Evolutionary conservation across 306 rosid genomes (phyloP).

Genomic region (Medicago lupulina): DNA sequence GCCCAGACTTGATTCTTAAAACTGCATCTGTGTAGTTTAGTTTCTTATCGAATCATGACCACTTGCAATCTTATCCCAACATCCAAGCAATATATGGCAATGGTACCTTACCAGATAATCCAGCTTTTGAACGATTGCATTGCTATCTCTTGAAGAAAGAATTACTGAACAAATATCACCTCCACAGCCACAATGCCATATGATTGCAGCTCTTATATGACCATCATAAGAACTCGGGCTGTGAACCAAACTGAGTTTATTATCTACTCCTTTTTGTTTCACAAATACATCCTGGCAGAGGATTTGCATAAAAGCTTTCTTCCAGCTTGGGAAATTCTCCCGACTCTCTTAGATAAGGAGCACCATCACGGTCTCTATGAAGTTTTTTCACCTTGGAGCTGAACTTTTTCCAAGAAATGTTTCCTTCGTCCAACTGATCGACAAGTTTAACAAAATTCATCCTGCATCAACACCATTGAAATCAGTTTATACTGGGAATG

Average conservation of each 20-base stretch:
- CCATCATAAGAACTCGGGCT: conserved; percentile 32
- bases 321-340: conserved; percentile 95
- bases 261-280: conserved; percentile 52
- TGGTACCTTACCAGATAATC: conserved; percentile 32
- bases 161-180: conserved; percentile 7
- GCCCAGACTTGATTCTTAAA: conserved; percentile 30
- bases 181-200: conserved; percentile 27
- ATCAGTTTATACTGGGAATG: conserved; percentile 13
- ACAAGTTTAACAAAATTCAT: conserved; percentile 84
- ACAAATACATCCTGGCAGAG: conserved; percentile 86
- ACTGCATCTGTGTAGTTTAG: conserved; percentile 32
- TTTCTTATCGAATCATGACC: conserved; percentile 23
- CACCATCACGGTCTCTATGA: conserved; percentile 75
- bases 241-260: conserved; percentile 5
- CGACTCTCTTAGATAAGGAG: conserved; percentile 71
- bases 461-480: conserved; percentile 59
- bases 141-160: conserved; percentile 36
- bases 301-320: conserved; percentile 97
- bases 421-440: conserved; percentile 81
- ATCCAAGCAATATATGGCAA: conserved; percentile 39
- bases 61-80: conserved; percentile 28
- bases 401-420: conserved; percentile 80
- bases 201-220: conserved; percentile 37
- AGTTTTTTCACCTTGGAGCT: conserved; percentile 77
- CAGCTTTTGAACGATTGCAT: conserved; percentile 38